phyloP scores from a whole-genome alignment of 768 basidiomycete species.

The Xerocomellus dryophilus region DNA sequence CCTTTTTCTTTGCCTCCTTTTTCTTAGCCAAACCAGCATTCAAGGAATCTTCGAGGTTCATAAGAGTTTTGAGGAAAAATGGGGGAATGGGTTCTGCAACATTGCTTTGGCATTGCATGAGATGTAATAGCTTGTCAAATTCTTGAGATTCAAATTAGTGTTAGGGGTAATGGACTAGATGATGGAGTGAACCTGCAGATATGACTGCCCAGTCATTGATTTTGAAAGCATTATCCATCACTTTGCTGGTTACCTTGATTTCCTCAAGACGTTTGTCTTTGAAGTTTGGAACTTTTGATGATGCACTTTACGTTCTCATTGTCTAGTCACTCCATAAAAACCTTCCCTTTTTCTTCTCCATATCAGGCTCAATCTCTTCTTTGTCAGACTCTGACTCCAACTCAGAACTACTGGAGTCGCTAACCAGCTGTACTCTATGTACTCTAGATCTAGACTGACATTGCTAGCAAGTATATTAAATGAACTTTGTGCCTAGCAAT shows the following conservation, averaged over 20 bases:
- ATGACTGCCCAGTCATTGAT: constrained; percentile 97
- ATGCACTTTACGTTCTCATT: constrained; percentile 72
- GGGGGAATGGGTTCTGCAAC: constrained; percentile 83
- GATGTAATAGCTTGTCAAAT: constrained; percentile 91
- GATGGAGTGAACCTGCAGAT: constrained; percentile 63
- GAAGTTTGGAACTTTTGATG: constrained; percentile 79
- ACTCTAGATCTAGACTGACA: too few species aligned
- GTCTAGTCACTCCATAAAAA: constrained; percentile 49
- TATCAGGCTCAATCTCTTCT: constrained; percentile 52
- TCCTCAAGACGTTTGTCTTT: constrained; percentile 90
- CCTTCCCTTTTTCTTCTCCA: constrained; percentile 39
- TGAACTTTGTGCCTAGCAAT: too few species aligned
- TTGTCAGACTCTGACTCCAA: constrained; percentile 52
- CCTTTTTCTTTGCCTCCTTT: constrained; percentile 91
- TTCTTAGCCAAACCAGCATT: constrained; percentile 75
- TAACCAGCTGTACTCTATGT: constrained; percentile 60
- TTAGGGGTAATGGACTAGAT: background rate
- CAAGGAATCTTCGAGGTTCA: constrained; percentile 72
- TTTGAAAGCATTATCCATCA: constrained; percentile 91
- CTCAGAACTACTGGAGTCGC: constrained; percentile 54
- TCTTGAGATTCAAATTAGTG: constrained; percentile 48
- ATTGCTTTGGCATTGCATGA: constrained; percentile 86
- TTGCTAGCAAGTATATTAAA: too few species aligned
- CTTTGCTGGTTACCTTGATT: constrained; percentile 89
- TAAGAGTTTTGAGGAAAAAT: constrained; percentile 75